Evolutionary conservation across 2,329 filamentous ascomycete genomes (phyloP).

Genomic region (Bipolaris gigantea): DNA sequence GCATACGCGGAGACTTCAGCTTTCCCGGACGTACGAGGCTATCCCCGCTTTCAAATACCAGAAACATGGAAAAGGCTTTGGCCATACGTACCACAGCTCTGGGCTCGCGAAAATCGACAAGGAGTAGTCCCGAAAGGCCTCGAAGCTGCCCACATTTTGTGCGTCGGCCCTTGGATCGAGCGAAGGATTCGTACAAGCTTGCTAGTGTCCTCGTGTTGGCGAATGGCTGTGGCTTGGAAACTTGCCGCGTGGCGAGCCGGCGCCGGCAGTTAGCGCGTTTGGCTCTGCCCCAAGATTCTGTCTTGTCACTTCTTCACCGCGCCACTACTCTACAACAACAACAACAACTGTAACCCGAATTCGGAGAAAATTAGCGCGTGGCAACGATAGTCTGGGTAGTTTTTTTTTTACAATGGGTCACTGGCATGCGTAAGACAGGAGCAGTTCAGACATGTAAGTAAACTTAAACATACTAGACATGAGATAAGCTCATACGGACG

Average conservation of each 20-base stretch:
- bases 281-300: neutral
- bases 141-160: neutral
- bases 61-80: neutral
- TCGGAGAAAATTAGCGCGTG: neutral
- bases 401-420: neutral
- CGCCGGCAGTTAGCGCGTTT: neutral
- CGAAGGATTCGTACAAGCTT: neutral
- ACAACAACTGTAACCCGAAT: neutral
- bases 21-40: neutral
- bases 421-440: too few species aligned
- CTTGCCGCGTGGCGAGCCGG: neutral
- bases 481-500: too few species aligned
- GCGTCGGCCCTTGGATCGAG: neutral
- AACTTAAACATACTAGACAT: too few species aligned
- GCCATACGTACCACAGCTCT: neutral
- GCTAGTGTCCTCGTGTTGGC: neutral
- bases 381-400: neutral
- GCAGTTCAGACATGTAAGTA: too few species aligned
- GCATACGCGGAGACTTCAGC: neutral
- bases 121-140: neutral
- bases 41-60: neutral
- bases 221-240: neutral
- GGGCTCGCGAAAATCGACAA: neutral
- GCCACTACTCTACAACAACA: too few species aligned
- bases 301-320: neutral